A percentile compares a stretch with the other conserved stretches of the same genome.
Conservation (phyloP, 2,329 filamentous ascomycete genomes). For the Stagonosporopsis cucurbitacearum region DNA sequence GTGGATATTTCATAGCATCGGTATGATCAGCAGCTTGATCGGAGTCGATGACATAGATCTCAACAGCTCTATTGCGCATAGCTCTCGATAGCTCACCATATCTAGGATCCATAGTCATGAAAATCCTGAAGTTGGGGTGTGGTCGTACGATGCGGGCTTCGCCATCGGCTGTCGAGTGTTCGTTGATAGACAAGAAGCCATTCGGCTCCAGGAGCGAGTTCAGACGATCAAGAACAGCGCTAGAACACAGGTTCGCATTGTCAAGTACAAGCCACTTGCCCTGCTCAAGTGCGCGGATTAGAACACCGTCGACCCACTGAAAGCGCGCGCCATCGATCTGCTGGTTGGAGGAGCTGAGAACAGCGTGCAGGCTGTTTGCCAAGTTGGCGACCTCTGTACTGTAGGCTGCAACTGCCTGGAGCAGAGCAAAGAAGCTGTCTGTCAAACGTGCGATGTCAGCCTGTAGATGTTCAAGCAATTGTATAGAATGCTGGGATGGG, state of each 20-base stretch:
- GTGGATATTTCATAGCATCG: slow-evolving; percentile 34
- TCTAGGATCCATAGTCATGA: slow-evolving; percentile 89
- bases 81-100: slow-evolving; percentile 94
- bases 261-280: slow-evolving; percentile 95
- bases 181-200: slow-evolving; percentile 87
- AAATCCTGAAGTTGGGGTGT: slow-evolving; percentile 87
- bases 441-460: not conserved
- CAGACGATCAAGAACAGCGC: slow-evolving; percentile 89
- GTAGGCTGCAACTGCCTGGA: slow-evolving; percentile 21
- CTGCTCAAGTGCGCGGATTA: slow-evolving; percentile 83
- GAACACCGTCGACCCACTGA: slow-evolving; percentile 93
- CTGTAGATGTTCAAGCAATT: slow-evolving; percentile 34
- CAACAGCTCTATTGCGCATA: slow-evolving; percentile 94
- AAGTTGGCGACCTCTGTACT: slow-evolving; percentile 37
- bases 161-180: slow-evolving; percentile 84
- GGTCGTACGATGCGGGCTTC: slow-evolving; percentile 80
- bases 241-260: slow-evolving; percentile 95
- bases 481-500: slow-evolving; percentile 13
- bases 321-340: slow-evolving; percentile 77
- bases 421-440: slow-evolving; percentile 16
- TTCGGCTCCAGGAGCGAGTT: slow-evolving; percentile 94
- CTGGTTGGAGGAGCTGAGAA: slow-evolving; percentile 61
- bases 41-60: slow-evolving; percentile 72
- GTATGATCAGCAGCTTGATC: slow-evolving; percentile 3
- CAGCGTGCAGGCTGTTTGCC: slow-evolving; percentile 57